These are phyloP conservation scores for Exophiala sp. DNA, from an alignment of 2,329 filamentous ascomycete genomes.

Conservation along the genomic window DNA sequence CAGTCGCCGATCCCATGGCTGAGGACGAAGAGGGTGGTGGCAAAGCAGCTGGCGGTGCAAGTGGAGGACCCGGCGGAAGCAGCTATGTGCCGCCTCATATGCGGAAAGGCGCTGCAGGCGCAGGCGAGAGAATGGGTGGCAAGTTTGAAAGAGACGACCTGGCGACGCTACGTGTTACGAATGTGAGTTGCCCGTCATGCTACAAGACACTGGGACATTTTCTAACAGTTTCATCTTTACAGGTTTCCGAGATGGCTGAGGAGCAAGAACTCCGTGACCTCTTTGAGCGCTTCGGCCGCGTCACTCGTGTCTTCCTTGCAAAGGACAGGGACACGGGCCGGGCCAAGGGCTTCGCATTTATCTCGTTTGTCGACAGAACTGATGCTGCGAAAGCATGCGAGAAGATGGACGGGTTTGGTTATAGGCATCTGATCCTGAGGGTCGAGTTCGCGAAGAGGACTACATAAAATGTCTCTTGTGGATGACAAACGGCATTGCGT, in stretches of 20 bases:
- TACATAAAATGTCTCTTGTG: conserved; percentile 6
- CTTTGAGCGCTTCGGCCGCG: conserved; percentile 95
- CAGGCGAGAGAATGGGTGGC: conserved; percentile 82
- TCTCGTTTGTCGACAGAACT: conserved; percentile 85
- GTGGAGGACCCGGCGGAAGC: conserved; percentile 63
- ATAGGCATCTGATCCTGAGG: conserved; percentile 51
- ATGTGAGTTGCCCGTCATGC: conserved; percentile 58
- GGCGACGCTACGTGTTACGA: conserved; percentile 94
- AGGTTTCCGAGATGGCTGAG: conserved; percentile 96
- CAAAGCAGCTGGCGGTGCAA: conserved; percentile 48
- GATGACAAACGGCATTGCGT: neutral
- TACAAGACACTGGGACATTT: conserved; percentile 13
- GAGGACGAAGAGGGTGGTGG: conserved; percentile 47
- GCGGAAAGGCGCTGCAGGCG: conserved; percentile 58
- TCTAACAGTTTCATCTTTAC: conserved; percentile 25
- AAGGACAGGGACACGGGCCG: conserved; percentile 95
- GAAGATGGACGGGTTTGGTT: conserved; percentile 89
- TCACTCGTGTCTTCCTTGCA: conserved; percentile 94
- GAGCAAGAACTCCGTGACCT: conserved; percentile 93
- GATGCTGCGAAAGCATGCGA: conserved; percentile 91
- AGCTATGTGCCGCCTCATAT: conserved; percentile 94
- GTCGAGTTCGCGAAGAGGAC: conserved; percentile 51
- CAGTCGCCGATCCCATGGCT: conserved; percentile 34
- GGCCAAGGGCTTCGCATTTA: conserved; percentile 98
- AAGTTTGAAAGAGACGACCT: conserved; percentile 97